Conservation (phyloP, 192 early-diverging fungal species). For the Gonapodya prolifera region DNA sequence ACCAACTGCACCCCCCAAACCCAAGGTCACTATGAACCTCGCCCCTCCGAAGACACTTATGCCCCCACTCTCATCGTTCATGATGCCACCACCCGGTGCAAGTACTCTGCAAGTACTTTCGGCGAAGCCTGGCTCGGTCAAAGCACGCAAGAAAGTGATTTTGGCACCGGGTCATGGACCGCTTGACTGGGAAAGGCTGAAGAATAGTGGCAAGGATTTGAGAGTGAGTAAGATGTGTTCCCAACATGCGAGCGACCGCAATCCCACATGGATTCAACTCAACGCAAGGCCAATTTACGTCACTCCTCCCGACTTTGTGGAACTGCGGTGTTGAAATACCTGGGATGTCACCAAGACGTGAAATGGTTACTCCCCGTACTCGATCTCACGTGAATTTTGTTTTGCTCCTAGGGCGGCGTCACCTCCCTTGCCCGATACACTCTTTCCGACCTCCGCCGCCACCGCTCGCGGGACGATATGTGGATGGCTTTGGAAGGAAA, state of each 20-base stretch:
- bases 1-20: background rate
- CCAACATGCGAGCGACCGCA: too few species aligned
- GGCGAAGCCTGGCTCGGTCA: background rate
- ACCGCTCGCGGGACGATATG: constrained; percentile 63
- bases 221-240: constrained; percentile 22
- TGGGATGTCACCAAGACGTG: background rate
- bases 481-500: constrained; percentile 86
- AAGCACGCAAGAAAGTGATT: constrained; percentile 54
- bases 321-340: too few species aligned
- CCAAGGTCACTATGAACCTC: too few species aligned
- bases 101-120: background rate
- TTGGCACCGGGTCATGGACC: constrained; percentile 80
- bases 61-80: too few species aligned
- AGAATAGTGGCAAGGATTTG: constrained; percentile 57
- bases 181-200: constrained; percentile 85
- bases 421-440: constrained; percentile 44
- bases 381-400: background rate
- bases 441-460: constrained; percentile 56
- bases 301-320: background rate
- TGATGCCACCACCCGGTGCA: background rate
- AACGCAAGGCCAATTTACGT: background rate
- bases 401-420: constrained; percentile 25
- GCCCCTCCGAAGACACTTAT: too few species aligned
- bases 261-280: constrained; percentile 7
- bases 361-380: background rate